phyloP scores from a whole-genome alignment of 2,329 filamentous ascomycete species.

The Canariomyces notabilis region DNA sequence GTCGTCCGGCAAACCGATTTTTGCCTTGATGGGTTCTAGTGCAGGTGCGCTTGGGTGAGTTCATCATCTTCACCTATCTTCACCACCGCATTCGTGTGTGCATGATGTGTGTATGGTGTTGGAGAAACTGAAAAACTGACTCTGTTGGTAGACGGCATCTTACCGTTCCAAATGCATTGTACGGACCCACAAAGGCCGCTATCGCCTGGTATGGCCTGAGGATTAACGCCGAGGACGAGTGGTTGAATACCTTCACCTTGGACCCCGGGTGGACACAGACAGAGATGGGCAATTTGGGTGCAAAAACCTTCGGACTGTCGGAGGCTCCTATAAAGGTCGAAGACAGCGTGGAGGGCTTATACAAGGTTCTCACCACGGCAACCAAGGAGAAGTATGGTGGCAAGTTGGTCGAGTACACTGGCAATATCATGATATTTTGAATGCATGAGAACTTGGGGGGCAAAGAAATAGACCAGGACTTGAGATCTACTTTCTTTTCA shows the following conservation, averaged over 20 bases:
- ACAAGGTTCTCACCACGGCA: constrained; percentile 14
- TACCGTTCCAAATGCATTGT: constrained; percentile 32
- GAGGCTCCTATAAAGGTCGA: constrained; percentile 10
- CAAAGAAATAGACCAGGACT: too few relatives aligned
- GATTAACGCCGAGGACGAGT: constrained; percentile 16
- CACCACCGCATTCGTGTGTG: too few relatives aligned
- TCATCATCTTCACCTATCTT: too few relatives aligned
- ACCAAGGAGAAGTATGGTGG: constrained; percentile 25
- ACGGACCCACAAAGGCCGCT: constrained; percentile 41
- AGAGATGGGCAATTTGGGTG: constrained; percentile 17
- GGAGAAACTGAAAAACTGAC: background rate
- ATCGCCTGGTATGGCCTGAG: constrained; percentile 10
- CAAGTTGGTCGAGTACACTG: constrained; percentile 22
- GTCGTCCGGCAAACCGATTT: constrained; percentile 30
- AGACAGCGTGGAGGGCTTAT: constrained; percentile 18
- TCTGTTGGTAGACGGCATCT: constrained; percentile 13
- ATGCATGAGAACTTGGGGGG: too few relatives aligned
- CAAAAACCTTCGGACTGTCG: constrained; percentile 8
- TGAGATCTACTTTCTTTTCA: too few relatives aligned
- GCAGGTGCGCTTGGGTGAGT: constrained; percentile 23
- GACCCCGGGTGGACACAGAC: constrained; percentile 22
- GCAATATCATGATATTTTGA: too few relatives aligned
- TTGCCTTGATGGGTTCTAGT: constrained; percentile 34
- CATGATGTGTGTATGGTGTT: too few relatives aligned
- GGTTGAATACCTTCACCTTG: constrained; percentile 10